A percentile compares a stretch with the other conserved stretches of the same genome.
Conservation (phyloP, 306 rosid species). For the Senna siamea region DNA sequence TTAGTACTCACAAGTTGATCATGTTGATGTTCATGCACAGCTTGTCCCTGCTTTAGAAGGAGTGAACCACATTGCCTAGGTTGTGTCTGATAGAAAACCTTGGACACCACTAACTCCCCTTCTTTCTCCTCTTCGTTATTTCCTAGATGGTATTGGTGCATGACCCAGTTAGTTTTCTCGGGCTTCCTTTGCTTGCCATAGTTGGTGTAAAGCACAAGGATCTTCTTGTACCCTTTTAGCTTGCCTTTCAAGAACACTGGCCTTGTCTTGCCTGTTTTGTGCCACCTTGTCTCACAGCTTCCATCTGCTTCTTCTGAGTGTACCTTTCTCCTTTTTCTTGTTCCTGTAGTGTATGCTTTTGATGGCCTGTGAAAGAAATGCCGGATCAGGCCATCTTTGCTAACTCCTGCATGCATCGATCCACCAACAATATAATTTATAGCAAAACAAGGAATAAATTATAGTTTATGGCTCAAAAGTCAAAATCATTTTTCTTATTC, state of each 20-base stretch:
- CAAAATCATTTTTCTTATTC: no score
- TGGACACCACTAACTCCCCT: conserved; percentile 78
- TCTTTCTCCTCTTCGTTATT: conserved; percentile 72
- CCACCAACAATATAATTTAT: no score
- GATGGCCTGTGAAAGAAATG: conserved; percentile 70
- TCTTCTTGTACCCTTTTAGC: conserved; percentile 71
- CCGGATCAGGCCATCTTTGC: conserved; percentile 61
- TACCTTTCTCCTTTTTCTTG: conserved; percentile 65
- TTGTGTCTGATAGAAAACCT: conserved; percentile 81
- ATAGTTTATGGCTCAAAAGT: no score
- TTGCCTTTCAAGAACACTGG: conserved; percentile 43
- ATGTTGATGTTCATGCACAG: conserved; percentile 9
- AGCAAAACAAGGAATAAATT: no score
- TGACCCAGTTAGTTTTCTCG: conserved; percentile 83
- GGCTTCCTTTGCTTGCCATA: conserved; percentile 77
- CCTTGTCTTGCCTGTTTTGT: conserved; percentile 66
- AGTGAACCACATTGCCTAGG: conserved; percentile 71
- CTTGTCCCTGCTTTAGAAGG: conserved; percentile 28
- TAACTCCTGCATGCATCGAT: conserved; percentile 43
- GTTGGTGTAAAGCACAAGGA: conserved; percentile 76
- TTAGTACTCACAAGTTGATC: no score
- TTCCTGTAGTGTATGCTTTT: conserved; percentile 64
- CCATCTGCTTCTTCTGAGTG: conserved; percentile 54
- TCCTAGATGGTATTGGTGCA: conserved; percentile 76
- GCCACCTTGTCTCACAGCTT: conserved; percentile 59